A percentile compares a stretch with the other conserved stretches of the same genome.
Evolutionary conservation across 257 asterid genomes (phyloP).

Genomic region (Anisodus tanguticus): DNA sequence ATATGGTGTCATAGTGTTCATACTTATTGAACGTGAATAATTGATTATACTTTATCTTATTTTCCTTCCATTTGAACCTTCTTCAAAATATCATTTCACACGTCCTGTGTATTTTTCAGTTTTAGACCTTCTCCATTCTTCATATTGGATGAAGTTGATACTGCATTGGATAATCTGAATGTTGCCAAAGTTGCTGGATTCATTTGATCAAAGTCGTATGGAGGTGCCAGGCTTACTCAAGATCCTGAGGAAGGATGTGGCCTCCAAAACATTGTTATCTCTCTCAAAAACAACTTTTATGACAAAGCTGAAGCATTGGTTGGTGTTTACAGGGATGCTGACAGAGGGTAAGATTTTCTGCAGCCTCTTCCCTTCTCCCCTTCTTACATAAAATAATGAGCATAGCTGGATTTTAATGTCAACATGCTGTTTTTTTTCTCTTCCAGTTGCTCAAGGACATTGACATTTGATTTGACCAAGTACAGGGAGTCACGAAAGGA

Average conservation of each 20-base stretch:
- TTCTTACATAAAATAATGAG: not conserved
- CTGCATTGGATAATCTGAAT: conserved; percentile 90
- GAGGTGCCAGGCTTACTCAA: conserved; percentile 56
- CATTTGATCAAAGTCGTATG: conserved; percentile 87
- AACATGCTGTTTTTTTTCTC: not conserved
- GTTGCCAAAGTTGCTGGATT: conserved; percentile 98
- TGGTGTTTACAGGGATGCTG: conserved; percentile 93
- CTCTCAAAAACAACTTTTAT: conserved; percentile 89
- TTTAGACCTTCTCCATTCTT: conserved; percentile 96
- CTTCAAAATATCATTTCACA: not conserved
- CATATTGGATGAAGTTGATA: conserved; percentile 98
- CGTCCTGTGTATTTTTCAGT: conserved; percentile 51
- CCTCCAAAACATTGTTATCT: conserved; percentile 95
- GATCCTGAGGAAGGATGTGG: conserved; percentile 69
- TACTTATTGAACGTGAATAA: not conserved
- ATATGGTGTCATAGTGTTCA: not conserved
- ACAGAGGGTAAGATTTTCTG: conserved; percentile 60
- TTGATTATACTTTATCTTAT: not conserved
- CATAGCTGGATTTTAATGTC: not conserved
- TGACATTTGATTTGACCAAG: conserved; percentile 80
- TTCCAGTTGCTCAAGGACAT: conserved; percentile 83
- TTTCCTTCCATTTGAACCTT: conserved; percentile 9
- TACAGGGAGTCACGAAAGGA: conserved; percentile 61
- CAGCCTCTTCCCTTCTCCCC: not conserved
- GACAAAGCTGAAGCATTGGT: conserved; percentile 99